phyloP scores from a whole-genome alignment of 352 stramenopile genomes.

The Elongisporangium prolatum region DNA sequence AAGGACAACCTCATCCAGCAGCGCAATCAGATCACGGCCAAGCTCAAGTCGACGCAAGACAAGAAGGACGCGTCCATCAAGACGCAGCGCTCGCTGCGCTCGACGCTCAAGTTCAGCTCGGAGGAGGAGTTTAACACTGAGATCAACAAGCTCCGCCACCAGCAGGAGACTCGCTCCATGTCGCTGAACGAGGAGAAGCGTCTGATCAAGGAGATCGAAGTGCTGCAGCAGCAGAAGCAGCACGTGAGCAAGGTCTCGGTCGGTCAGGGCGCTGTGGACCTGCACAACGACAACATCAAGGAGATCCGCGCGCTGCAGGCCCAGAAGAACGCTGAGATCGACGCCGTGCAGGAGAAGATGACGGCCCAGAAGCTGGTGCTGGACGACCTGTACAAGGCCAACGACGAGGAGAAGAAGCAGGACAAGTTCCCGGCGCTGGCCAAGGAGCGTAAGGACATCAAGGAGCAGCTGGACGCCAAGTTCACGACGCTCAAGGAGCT shows the following conservation, averaged over 20 bases:
- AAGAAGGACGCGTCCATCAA: constrained; percentile 75
- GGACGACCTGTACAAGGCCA: constrained; percentile 87
- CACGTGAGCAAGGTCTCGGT: constrained; percentile 77
- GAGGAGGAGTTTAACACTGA: constrained; percentile 90
- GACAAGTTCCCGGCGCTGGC: constrained; percentile 78
- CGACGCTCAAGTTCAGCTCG: constrained; percentile 83
- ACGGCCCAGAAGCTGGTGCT: constrained; percentile 84
- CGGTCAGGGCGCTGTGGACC: constrained; percentile 83
- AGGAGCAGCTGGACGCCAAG: constrained; percentile 90
- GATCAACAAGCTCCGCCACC: constrained; percentile 84
- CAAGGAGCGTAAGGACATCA: constrained; percentile 88
- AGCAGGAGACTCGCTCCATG: constrained; percentile 96
- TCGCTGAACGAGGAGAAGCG: constrained; percentile 95
- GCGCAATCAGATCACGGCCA: constrained; percentile 75
- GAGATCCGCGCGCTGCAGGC: constrained; percentile 61
- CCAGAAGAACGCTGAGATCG: constrained; percentile 95
- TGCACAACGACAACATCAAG: constrained; percentile 77
- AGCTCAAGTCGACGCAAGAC: constrained; percentile 79
- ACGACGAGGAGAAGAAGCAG: constrained; percentile 87
- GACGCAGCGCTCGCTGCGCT: constrained; percentile 51
- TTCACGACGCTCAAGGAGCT: constrained; percentile 85
- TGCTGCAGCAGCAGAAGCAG: constrained; percentile 86
- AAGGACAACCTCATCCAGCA: constrained; percentile 87
- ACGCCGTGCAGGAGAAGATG: constrained; percentile 91
- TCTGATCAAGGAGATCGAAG: constrained; percentile 96